phyloP scores from a whole-genome alignment of 176 grass and related monocot genomes.

The Poa annua region DNA sequence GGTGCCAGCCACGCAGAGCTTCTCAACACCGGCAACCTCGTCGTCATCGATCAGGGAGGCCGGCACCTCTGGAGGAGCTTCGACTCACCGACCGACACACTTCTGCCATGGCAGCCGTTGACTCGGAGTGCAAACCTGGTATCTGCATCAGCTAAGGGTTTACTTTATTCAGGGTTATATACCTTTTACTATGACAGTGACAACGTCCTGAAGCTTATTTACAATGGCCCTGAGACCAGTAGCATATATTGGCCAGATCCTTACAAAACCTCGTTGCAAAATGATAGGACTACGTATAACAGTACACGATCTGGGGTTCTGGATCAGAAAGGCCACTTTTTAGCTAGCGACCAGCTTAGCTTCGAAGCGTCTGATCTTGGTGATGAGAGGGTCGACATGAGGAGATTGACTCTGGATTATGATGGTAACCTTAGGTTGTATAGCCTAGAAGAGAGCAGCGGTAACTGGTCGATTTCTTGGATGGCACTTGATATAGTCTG shows the following conservation, averaged over 20 bases:
- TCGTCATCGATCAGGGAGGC: background rate
- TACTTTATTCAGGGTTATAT: background rate
- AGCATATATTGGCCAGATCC: slow-evolving; percentile 64
- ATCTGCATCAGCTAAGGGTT: background rate
- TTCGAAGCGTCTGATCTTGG: slow-evolving; percentile 56
- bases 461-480: slow-evolving; percentile 48
- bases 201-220: background rate
- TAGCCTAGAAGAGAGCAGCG: slow-evolving; percentile 34
- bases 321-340: slow-evolving; percentile 49
- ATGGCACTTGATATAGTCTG: slow-evolving; percentile 31
- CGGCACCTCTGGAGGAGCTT: background rate
- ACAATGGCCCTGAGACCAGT: background rate
- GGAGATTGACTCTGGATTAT: slow-evolving; percentile 60
- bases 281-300: slow-evolving; percentile 40
- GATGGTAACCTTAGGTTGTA: slow-evolving; percentile 62
- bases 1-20: background rate
- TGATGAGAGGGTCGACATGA: background rate
- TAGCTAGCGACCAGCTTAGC: slow-evolving; percentile 39
- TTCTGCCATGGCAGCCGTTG: background rate
- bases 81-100: background rate
- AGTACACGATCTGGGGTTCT: slow-evolving; percentile 43
- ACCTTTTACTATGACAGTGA: background rate
- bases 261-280: slow-evolving; percentile 1
- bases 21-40: slow-evolving; percentile 2
- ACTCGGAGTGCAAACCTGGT: background rate